These are phyloP conservation scores for Ambrosia hybrid DNA, from an alignment of 140 eudicot species.

Conservation along the genomic window DNA sequence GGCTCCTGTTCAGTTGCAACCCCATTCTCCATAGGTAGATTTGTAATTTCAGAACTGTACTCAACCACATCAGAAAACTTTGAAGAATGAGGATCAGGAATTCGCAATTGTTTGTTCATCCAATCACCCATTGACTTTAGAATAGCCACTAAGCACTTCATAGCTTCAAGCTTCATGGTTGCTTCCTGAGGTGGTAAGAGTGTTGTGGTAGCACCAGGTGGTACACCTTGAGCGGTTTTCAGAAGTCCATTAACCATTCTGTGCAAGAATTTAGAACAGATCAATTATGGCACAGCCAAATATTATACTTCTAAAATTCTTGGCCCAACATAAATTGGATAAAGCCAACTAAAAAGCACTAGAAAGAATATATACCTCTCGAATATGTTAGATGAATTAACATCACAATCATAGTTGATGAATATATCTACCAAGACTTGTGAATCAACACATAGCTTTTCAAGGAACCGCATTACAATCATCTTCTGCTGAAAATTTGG, in stretches of 20 bases:
- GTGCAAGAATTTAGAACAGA: constrained; percentile 21
- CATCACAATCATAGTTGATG: constrained; percentile 94
- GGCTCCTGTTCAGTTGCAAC: constrained; percentile 55
- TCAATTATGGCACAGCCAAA: constrained; percentile 12
- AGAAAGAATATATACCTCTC: constrained; percentile 69
- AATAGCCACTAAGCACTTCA: constrained; percentile 82
- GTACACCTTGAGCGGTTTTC: constrained; percentile 96
- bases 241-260: constrained; percentile 98
- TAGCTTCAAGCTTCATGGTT: constrained; percentile 87
- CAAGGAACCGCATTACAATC: constrained; percentile 86
- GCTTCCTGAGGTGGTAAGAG: constrained; percentile 87
- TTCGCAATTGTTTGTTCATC: constrained; percentile 87
- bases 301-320: neutral
- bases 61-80: constrained; percentile 48
- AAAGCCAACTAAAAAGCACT: constrained; percentile 9
- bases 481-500: constrained; percentile 92
- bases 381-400: constrained; percentile 93
- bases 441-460: constrained; percentile 90
- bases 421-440: constrained; percentile 95
- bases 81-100: constrained; percentile 68
- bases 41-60: constrained; percentile 51
- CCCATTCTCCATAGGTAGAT: constrained; percentile 55
- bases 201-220: constrained; percentile 78
- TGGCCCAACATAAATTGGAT: constrained; percentile 2
- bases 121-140: constrained; percentile 96